Base-by-base conservation (phyloP, 495 filamentous ascomycete genomes). In the Aspergillus saccharolyticus region DNA sequence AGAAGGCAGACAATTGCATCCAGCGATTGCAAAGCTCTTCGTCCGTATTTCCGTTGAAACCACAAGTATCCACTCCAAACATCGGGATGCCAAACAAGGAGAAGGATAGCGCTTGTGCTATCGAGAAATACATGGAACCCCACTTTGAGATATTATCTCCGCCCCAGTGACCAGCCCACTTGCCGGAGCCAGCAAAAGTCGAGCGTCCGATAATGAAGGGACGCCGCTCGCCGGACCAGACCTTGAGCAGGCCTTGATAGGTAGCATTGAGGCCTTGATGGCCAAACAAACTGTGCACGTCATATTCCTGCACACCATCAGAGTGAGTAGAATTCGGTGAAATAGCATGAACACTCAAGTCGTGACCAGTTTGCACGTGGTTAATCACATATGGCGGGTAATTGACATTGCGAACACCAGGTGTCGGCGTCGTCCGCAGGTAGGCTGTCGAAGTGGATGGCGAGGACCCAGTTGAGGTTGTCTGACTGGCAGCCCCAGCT, bases 141-240 rank as follows among this genome's bases (percentile, higher is more conserved):
- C 85, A 94, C 15, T 78, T 73, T 4, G 84, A 85, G 42, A 73
- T 73, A 64, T 96, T 95, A 66, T 95, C 90, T 10, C 90, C 90
- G 15, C 89, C 89, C 90, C 90, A 96, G 67, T 96, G 90, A 17
- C 88, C 90, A 3, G 89, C 88, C 80, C 80, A 89, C 67, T 83
- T 84, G n/a, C 90, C 90, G 5, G 81, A 81, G 5, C 90, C 90
- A 15, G 87, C 82, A 64, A 92, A 92, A 4, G 90, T 94, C 50
- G 86, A 89, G 44, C 90, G 85, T 1, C 87, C 88, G 59, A 96
- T 92, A 66, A 95, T 89, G 72, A 96, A 93, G 0, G 90, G 90
- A 0, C 90, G 90, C 0, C 90, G 84, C 64, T 89, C 87, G 14
- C 65, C 75, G 0, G 84, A 79, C 61, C 82, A 82, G 9, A 91